These are phyloP conservation scores for Massarina eburnea DNA, from an alignment of 2,329 filamentous ascomycete species.

Conservation along the genomic window DNA sequence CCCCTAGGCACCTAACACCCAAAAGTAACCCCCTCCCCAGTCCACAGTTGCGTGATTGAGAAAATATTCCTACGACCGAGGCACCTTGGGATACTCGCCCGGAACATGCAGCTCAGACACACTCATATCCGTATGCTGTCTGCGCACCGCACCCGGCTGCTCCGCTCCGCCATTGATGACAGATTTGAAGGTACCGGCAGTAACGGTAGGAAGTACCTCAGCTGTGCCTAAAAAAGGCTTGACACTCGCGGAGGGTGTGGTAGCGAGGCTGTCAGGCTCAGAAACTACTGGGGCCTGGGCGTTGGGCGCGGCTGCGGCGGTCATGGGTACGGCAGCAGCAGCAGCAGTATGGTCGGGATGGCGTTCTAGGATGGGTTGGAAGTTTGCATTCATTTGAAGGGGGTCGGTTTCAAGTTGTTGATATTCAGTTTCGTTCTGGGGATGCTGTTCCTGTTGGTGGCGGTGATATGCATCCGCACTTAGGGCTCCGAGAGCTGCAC, in stretches of 20 bases:
- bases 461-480: slow-evolving; percentile 38
- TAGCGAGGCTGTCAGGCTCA: slow-evolving; percentile 15
- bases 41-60: too few relatives aligned
- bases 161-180: background rate
- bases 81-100: slow-evolving; percentile 62
- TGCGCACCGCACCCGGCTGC: slow-evolving; percentile 26
- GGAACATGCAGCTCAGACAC: slow-evolving; percentile 70
- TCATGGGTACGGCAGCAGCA: slow-evolving; percentile 9
- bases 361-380: slow-evolving; percentile 14
- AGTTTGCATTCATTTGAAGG: background rate
- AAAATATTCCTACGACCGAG: background rate
- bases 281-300: slow-evolving; percentile 7
- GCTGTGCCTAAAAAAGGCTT: slow-evolving; percentile 36
- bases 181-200: slow-evolving; percentile 26
- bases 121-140: slow-evolving; percentile 51
- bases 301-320: slow-evolving; percentile 3
- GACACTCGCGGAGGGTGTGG: slow-evolving; percentile 15
- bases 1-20: too few relatives aligned
- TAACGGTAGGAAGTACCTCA: slow-evolving; percentile 24
- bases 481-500: slow-evolving; percentile 44
- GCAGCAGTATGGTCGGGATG: slow-evolving; percentile 14
- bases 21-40: too few relatives aligned
- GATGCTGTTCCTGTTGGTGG: slow-evolving; percentile 19
- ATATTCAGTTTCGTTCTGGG: slow-evolving; percentile 3
- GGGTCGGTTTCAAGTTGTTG: slow-evolving; percentile 2